These are phyloP conservation scores for Babesia ovis DNA, from an alignment of 169 alveolate genomes.

Conservation along the genomic window DNA sequence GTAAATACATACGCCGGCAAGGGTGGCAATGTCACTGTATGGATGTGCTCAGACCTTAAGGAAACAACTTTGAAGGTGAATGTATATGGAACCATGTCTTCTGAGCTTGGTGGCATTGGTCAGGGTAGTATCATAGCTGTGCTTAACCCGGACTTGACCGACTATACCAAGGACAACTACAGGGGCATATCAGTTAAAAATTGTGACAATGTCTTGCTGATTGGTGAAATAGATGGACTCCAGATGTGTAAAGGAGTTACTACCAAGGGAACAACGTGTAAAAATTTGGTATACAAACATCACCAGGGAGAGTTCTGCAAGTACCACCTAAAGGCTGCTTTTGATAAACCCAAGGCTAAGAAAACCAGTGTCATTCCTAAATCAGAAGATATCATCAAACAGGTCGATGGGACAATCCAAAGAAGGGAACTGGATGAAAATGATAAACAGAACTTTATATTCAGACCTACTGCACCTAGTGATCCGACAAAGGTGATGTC, in stretches of 20 bases:
- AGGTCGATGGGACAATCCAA: not conserved
- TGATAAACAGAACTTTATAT: not conserved
- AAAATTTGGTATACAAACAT: constrained; percentile 55
- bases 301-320: constrained; percentile 66
- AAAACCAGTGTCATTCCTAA: not conserved
- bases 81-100: constrained; percentile 17
- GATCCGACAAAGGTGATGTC: constrained; percentile 9
- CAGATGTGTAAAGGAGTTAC: constrained; percentile 52
- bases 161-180: not conserved
- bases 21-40: constrained; percentile 20
- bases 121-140: constrained; percentile 56
- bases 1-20: constrained; percentile 19
- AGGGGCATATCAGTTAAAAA: constrained; percentile 37
- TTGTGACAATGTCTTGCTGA: constrained; percentile 50
- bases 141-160: constrained; percentile 64
- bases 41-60: constrained; percentile 61
- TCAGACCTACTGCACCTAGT: constrained; percentile 12
- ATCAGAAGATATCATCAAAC: not conserved
- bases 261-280: constrained; percentile 47
- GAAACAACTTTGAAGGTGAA: constrained; percentile 30
- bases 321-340: constrained; percentile 49
- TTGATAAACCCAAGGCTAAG: not conserved
- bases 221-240: constrained; percentile 60
- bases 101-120: constrained; percentile 19
- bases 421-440: not conserved